Evolutionary conservation across 164 flowering plant genomes (phyloP).

Genomic region (Tetracentron sinense): DNA sequence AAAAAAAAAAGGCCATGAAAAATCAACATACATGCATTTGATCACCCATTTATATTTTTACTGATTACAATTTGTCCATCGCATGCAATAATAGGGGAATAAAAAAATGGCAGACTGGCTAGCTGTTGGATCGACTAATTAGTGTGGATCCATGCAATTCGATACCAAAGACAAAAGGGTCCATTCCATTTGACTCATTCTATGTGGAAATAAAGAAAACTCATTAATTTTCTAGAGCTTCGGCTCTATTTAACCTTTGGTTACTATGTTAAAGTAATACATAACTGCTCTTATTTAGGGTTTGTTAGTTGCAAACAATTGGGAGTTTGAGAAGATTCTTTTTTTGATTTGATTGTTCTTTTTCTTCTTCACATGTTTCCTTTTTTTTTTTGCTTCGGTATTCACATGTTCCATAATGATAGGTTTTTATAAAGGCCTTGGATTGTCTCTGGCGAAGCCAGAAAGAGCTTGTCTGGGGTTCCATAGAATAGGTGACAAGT

Average conservation of each 20-base stretch:
- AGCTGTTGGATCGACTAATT: too few relatives aligned
- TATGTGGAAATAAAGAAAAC: neutral
- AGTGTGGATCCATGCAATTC: neutral
- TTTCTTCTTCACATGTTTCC: slow-evolving; percentile 5
- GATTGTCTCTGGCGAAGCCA: too few relatives aligned
- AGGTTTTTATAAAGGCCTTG: too few relatives aligned
- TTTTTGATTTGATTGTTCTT: neutral
- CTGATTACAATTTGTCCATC: too few relatives aligned
- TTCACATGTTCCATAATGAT: slow-evolving; percentile 12
- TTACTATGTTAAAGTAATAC: neutral
- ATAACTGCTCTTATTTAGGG: neutral
- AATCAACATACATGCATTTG: neutral
- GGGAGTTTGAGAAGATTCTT: slow-evolving; percentile 24
- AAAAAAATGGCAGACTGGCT: too few relatives aligned
- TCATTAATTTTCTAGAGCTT: too few relatives aligned
- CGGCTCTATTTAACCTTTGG: neutral
- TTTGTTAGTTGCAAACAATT: slow-evolving; percentile 25
- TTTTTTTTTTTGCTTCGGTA: too few relatives aligned
- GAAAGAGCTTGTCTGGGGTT: too few relatives aligned
- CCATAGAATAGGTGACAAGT: too few relatives aligned
- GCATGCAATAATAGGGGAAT: too few relatives aligned
- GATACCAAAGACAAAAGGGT: neutral
- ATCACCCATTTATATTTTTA: neutral
- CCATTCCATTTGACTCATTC: neutral
- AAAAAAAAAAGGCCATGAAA: too few relatives aligned